Conservation (phyloP, 2,329 filamentous ascomycete species). For the Neofusicoccum cordaticola region DNA sequence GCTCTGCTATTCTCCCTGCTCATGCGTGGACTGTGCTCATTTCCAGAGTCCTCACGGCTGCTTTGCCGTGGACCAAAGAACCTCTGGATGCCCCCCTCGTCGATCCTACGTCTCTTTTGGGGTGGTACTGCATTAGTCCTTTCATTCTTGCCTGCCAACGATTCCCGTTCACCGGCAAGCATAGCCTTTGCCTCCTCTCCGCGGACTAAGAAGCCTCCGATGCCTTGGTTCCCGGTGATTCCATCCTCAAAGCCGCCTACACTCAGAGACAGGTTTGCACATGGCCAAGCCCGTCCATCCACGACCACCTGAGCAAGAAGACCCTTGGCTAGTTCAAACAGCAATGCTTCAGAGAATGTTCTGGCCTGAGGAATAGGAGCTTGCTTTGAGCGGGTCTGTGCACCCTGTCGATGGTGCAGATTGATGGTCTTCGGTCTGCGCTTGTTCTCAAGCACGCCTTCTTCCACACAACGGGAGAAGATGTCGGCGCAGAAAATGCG, state of each 20-base stretch:
- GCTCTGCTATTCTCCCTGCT: constrained; percentile 4
- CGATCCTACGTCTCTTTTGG: constrained; percentile 29
- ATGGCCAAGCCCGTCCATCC: constrained; percentile 84
- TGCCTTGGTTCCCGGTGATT: constrained; percentile 77
- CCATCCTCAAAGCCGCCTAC: constrained; percentile 93
- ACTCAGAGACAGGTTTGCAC: constrained; percentile 81
- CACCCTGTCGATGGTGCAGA: constrained; percentile 73
- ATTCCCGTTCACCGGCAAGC: constrained; percentile 23
- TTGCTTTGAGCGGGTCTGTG: constrained; percentile 72
- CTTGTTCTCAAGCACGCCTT: constrained; percentile 83
- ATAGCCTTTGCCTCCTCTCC: constrained; percentile 56
- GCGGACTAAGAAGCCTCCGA: constrained; percentile 78
- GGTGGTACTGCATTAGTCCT: constrained; percentile 11
- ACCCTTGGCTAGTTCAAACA: constrained; percentile 74
- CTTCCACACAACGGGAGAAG: constrained; percentile 82
- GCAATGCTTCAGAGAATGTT: constrained; percentile 64
- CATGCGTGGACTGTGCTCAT: background rate
- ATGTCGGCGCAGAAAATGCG: constrained; percentile 91
- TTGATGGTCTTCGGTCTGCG: constrained; percentile 82
- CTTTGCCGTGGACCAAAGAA: constrained; percentile 27
- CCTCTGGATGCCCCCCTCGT: constrained; percentile 36
- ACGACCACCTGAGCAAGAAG: constrained; percentile 74
- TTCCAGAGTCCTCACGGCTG: constrained; percentile 9
- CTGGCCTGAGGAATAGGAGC: constrained; percentile 74
- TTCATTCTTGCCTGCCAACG: background rate